These are phyloP conservation scores for Alisma plantagoaquatica DNA, from an alignment of 106 monocot species.

Conservation along the genomic window DNA sequence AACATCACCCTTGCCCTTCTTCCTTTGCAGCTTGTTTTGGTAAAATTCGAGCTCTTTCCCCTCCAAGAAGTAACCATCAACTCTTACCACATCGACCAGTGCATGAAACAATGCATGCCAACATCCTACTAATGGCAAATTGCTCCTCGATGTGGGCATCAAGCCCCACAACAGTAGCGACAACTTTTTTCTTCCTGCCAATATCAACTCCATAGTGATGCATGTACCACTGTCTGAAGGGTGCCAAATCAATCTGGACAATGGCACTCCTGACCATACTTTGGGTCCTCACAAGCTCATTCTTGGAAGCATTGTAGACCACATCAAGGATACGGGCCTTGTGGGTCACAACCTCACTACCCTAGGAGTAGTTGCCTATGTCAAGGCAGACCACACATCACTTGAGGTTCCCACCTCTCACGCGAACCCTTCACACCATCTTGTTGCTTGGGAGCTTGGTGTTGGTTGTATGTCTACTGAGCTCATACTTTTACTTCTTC, in stretches of 20 bases:
- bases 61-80: slow-evolving; percentile 19
- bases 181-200: slow-evolving; percentile 20
- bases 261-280: slow-evolving; percentile 23
- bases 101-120: slow-evolving; percentile 38
- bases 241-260: slow-evolving; percentile 27
- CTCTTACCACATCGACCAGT: slow-evolving; percentile 35
- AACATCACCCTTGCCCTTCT: slow-evolving; percentile 17
- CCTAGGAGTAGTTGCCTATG: slow-evolving; percentile 25
- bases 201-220: slow-evolving; percentile 25
- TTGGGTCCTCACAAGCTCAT: slow-evolving; percentile 25
- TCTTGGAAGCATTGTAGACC: slow-evolving; percentile 28
- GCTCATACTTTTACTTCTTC: slow-evolving; percentile 61
- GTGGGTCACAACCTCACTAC: slow-evolving; percentile 23
- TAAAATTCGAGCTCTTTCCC: slow-evolving; percentile 20
- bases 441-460: slow-evolving; percentile 27
- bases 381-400: slow-evolving; percentile 20
- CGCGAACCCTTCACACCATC: slow-evolving; percentile 23
- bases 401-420: slow-evolving; percentile 21
- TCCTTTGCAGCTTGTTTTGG: slow-evolving; percentile 19
- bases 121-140: slow-evolving; percentile 34
- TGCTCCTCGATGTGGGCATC: slow-evolving; percentile 51
- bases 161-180: slow-evolving; percentile 9
- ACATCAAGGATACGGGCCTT: slow-evolving; percentile 28
- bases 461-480: slow-evolving; percentile 25
- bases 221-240: slow-evolving; percentile 27